Base-by-base conservation (phyloP, 805 yeast genomes). In the Saturnispora galanensis region DNA sequence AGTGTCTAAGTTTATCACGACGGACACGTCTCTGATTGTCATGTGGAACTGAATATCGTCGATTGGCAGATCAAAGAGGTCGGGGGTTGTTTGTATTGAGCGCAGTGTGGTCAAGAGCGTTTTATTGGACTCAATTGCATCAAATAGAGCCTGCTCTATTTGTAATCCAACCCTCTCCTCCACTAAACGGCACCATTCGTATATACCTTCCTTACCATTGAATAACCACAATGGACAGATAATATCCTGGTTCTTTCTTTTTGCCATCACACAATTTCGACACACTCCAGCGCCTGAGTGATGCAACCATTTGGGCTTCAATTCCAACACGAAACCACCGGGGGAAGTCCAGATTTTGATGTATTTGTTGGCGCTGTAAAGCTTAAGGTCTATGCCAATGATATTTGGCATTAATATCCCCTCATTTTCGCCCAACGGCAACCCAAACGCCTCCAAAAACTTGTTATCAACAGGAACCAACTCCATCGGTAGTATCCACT, bases 1-100 rank as follows among this genome's bases (percentile, higher is more conserved):
- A 6, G 44, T 43, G 8, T 60, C 64, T 36, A 73, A 59, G 38
- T 67, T 66, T 15, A 74, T 51, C 44, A 75, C 69, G 9, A 76
- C 49, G 1, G 79, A 76, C 12, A 73, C 72, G 52, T 76, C 81
- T 48, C 76, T 62, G 41, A 76, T 51, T 0, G 80, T 71, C 80
- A 76, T 76, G 2, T 68, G 65, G 16, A 66, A 54, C 6, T 67
- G 60, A 26, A 75, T 52, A 47, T 65, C 65, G 9, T 71, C 77
- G 48, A 70, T 73, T 2, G 57, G 49, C 30, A 60, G 69, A 18
- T 56, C 56, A 10, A 53, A 21, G 2, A 21, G 26, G 26, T 21
- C 8, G 8, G 26, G 26, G 26, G 26, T 21, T 21, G 26, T 21
- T 21, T 21, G 26, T 3, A 21, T 5, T 21, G 8, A 4, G 26